Base-by-base conservation (phyloP, 768 basidiomycete genomes). In the Candolleomyces eurysporus region DNA sequence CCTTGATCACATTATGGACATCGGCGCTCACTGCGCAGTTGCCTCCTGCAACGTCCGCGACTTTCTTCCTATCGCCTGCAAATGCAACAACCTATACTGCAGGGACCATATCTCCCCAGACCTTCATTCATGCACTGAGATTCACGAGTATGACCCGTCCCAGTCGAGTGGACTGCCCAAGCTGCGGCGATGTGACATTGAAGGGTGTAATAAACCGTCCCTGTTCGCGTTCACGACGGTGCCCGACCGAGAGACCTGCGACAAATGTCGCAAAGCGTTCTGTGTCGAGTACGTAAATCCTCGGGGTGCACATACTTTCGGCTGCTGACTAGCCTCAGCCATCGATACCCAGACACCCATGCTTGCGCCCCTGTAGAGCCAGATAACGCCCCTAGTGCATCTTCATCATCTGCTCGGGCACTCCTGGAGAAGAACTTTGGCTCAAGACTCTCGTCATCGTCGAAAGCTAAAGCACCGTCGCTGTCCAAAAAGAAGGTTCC, bases 61-160 rank as follows among this genome's bases (percentile, higher is more conserved):
- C 74, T 89, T 93, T 63, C 80, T 94, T 0, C 92, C 92, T n/a
- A 86, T 91, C 61, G 72, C 73, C 54, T 94, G 92, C 68, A 66
- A 67, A 31, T 94, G 92, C 74, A 68, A 77, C 49, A 70, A 69
- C 40, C 71, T 77, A 60, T 92, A 85, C 72, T 94, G 92, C 75
- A 78, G 77, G 11, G 71, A 81, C 42, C 92, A 94, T 69, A 79
- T 86, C 60, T 66, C 75, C 14, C 81, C 84, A 8, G 84, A 87
- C 42, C 67, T 70, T n/a, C 92, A 94, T 68, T 62, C 73, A 19
- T 94, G 92, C 69, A 60, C 75, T 6, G 63, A 59, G 48, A 56
- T 50, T 51, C 61, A 22, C 59, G 62, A 54, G 58, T 43, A 67
- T 40, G 64, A 69, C 43, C 75, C 19, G 13, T n/a, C 36, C 31